phyloP scores from a whole-genome alignment of 2,329 filamentous ascomycete genomes.

The Epichloe uncinata region DNA sequence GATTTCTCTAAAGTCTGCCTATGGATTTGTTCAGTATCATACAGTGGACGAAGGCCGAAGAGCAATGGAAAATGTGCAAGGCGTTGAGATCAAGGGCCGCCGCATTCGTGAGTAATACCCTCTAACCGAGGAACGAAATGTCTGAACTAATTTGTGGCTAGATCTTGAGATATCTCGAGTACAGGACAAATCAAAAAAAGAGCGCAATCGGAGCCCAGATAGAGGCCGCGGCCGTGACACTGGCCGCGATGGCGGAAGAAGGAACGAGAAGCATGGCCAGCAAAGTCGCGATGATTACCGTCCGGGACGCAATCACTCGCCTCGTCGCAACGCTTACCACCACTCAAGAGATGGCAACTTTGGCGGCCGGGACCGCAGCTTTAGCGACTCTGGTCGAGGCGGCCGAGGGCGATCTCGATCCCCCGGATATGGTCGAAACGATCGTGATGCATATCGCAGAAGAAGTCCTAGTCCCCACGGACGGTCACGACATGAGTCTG shows the following conservation, averaged over 20 bases:
- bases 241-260: slow-evolving; percentile 30
- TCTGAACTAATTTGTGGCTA: slow-evolving; percentile 19
- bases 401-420: slow-evolving; percentile 56
- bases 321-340: slow-evolving; percentile 42
- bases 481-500: slow-evolving; percentile 34
- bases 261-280: slow-evolving; percentile 34
- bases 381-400: slow-evolving; percentile 26
- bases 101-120: slow-evolving; percentile 64
- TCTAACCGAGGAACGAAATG: background rate
- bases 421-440: slow-evolving; percentile 33
- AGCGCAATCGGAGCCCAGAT: slow-evolving; percentile 46
- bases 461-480: slow-evolving; percentile 56
- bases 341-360: slow-evolving; percentile 43
- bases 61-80: slow-evolving; percentile 69
- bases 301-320: slow-evolving; percentile 45
- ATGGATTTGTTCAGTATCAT: slow-evolving; percentile 92
- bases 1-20: slow-evolving; percentile 91
- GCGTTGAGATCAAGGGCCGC: slow-evolving; percentile 69
- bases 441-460: slow-evolving; percentile 44
- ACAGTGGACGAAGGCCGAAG: slow-evolving; percentile 58
- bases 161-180: slow-evolving; percentile 84
- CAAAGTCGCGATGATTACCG: slow-evolving; percentile 50
- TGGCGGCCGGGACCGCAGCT: slow-evolving; percentile 38
- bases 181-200: slow-evolving; percentile 60
- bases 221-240: slow-evolving; percentile 36